These are phyloP conservation scores for Botrytis byssoidea DNA, from an alignment of 2,329 filamentous ascomycete species.

Conservation along the genomic window DNA sequence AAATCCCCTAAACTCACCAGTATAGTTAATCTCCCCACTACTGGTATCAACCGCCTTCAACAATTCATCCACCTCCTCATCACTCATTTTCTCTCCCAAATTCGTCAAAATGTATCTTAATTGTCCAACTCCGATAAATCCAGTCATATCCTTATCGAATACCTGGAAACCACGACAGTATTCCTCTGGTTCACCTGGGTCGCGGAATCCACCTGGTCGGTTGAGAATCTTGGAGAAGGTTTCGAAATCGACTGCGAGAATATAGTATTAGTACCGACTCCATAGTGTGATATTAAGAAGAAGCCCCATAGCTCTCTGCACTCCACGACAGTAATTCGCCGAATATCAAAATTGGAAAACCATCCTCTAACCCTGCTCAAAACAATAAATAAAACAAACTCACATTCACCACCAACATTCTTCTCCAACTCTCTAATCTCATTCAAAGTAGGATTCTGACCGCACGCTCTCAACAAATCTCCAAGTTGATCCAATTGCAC, in stretches of 20 bases:
- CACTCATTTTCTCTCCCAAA: conserved; percentile 97
- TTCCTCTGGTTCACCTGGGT: conserved; percentile 95
- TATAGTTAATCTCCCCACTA: conserved; percentile 96
- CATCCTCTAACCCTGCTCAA: not conserved
- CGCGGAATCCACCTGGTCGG: conserved; percentile 95
- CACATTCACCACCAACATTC: conserved; percentile 86
- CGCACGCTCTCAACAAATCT: conserved; percentile 92
- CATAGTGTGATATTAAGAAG: not conserved
- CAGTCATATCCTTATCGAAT: conserved; percentile 98
- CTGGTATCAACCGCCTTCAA: conserved; percentile 97
- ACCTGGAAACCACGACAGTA: conserved; percentile 99
- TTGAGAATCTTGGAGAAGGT: conserved; percentile 96
- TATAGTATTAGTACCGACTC: not conserved
- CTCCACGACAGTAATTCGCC: not conserved
- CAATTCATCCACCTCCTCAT: conserved; percentile 97
- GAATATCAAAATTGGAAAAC: not conserved
- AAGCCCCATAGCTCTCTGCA: not conserved
- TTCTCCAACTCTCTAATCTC: conserved; percentile 94
- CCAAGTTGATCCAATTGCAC: conserved; percentile 84
- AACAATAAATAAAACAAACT: conserved; percentile 44
- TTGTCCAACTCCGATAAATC: conserved; percentile 96
- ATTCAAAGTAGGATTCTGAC: conserved; percentile 92
- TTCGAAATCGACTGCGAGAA: conserved; percentile 83
- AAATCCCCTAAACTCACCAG: conserved; percentile 56
- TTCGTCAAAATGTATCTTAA: conserved; percentile 98